Conservation (phyloP, 73 alveolate species). For the Loxodes magnus region DNA sequence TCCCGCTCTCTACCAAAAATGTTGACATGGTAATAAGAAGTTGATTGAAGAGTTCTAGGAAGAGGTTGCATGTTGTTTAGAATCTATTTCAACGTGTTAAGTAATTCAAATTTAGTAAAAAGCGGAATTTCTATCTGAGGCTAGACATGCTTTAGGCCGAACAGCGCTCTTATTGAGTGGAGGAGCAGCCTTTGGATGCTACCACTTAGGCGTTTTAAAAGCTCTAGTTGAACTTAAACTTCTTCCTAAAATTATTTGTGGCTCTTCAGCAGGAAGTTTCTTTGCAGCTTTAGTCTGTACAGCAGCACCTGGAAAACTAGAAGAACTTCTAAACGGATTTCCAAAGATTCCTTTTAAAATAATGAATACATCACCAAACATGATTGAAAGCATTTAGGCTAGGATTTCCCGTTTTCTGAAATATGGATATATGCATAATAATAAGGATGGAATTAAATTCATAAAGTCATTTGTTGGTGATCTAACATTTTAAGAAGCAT, state of each 20-base stretch:
- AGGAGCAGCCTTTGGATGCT: slow-evolving; percentile 54
- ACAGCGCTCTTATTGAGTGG: slow-evolving; percentile 57
- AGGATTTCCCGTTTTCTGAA: slow-evolving; percentile 13
- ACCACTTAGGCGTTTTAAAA: slow-evolving; percentile 50
- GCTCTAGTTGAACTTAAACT: slow-evolving; percentile 40
- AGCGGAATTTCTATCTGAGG: slow-evolving; percentile 44
- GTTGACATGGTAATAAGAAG: slow-evolving; percentile 38
- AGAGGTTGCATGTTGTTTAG: slow-evolving; percentile 41
- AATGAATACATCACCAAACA: too few species aligned
- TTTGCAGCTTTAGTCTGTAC: slow-evolving; percentile 34
- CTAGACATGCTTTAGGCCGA: slow-evolving; percentile 53
- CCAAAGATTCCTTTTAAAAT: too few species aligned
- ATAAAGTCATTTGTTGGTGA: slow-evolving; percentile 23
- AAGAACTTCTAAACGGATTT: slow-evolving; percentile 20
- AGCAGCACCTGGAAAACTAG: slow-evolving; percentile 4
- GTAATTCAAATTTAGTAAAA: slow-evolving; percentile 14
- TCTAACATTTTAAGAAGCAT: slow-evolving; percentile 48
- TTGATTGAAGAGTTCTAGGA: slow-evolving; percentile 40
- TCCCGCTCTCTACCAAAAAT: slow-evolving; percentile 29
- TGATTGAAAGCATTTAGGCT: too few species aligned
- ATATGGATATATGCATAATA: slow-evolving; percentile 31
- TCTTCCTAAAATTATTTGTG: slow-evolving; percentile 50
- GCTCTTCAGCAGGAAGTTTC: slow-evolving; percentile 55
- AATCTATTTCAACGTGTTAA: slow-evolving; percentile 19
- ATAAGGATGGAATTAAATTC: slow-evolving; percentile 1